Evolutionary conservation across 345 rosid species (phyloP).

Genomic region (Draba incana): DNA sequence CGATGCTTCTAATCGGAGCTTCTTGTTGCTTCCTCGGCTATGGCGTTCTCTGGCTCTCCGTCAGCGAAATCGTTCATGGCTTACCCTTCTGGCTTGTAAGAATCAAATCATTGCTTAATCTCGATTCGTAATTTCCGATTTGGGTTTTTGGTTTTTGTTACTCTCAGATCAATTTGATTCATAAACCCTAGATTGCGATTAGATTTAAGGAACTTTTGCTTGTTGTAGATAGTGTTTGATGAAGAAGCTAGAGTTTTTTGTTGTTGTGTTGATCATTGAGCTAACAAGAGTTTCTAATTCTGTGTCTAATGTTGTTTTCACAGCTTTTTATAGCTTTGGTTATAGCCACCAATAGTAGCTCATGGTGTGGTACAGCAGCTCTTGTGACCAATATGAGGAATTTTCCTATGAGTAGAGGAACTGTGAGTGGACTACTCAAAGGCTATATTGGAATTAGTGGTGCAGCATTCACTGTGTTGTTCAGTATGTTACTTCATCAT

Average conservation of each 20-base stretch:
- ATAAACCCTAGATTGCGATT: slow-evolving; percentile 4
- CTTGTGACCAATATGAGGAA: slow-evolving; percentile 88
- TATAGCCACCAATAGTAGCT: slow-evolving; percentile 74
- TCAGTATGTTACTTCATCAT: slow-evolving; percentile 56
- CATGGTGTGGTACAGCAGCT: slow-evolving; percentile 78
- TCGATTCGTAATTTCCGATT: not conserved
- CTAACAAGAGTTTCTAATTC: not conserved
- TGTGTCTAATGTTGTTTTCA: slow-evolving; percentile 18
- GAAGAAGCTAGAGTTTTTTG: too few species aligned
- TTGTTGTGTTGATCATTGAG: slow-evolving; percentile 2
- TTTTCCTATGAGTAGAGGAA: slow-evolving; percentile 72
- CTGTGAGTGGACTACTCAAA: slow-evolving; percentile 76
- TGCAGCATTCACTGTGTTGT: slow-evolving; percentile 75
- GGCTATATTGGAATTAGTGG: slow-evolving; percentile 84
- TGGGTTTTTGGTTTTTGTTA: not conserved
- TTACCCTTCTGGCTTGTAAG: slow-evolving; percentile 91
- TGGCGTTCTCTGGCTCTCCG: slow-evolving; percentile 89
- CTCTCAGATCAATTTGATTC: not conserved
- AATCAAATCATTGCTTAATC: not conserved
- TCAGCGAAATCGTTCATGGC: slow-evolving; percentile 55
- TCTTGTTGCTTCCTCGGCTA: slow-evolving; percentile 77
- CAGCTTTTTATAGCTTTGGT: slow-evolving; percentile 82
- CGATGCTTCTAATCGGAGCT: slow-evolving; percentile 68
- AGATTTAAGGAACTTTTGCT: not conserved
- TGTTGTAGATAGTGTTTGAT: not conserved